Evolutionary conservation across 2,329 filamentous ascomycete genomes (phyloP).

Genomic region (Dothideomycetes sp.): DNA sequence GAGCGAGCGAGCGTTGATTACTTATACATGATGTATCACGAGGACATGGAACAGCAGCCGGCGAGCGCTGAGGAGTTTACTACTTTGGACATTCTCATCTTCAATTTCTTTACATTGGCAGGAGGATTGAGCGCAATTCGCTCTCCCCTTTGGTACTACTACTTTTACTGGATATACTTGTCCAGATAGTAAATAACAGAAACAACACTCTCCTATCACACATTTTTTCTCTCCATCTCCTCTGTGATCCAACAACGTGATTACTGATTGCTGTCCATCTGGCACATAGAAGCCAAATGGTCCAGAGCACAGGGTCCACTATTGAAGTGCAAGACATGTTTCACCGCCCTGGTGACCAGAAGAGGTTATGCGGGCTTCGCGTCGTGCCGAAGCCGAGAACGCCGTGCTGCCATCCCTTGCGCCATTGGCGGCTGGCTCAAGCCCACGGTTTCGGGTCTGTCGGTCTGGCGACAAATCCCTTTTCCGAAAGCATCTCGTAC

Average conservation of each 20-base stretch:
- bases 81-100: too few relatives aligned
- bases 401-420: too few relatives aligned
- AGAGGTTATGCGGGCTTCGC: neutral
- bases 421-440: too few relatives aligned
- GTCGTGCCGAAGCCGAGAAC: neutral
- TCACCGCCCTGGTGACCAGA: neutral
- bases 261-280: neutral
- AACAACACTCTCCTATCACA: too few relatives aligned
- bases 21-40: neutral
- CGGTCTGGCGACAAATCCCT: neutral
- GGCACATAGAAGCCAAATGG: neutral
- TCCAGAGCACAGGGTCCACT: neutral
- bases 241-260: neutral
- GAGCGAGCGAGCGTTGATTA: slow-evolving; percentile 6
- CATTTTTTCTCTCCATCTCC: too few relatives aligned
- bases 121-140: neutral
- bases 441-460: neutral
- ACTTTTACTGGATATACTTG: too few relatives aligned
- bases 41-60: neutral
- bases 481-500: neutral
- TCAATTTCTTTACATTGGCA: neutral
- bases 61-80: neutral
- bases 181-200: too few relatives aligned
- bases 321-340: neutral
- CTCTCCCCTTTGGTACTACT: too few relatives aligned